Percentiles rank a stretch among this genome's conserved stretches.
phyloP scores from a whole-genome alignment of 106 monocot genomes.

The Dendrobium officinale region DNA sequence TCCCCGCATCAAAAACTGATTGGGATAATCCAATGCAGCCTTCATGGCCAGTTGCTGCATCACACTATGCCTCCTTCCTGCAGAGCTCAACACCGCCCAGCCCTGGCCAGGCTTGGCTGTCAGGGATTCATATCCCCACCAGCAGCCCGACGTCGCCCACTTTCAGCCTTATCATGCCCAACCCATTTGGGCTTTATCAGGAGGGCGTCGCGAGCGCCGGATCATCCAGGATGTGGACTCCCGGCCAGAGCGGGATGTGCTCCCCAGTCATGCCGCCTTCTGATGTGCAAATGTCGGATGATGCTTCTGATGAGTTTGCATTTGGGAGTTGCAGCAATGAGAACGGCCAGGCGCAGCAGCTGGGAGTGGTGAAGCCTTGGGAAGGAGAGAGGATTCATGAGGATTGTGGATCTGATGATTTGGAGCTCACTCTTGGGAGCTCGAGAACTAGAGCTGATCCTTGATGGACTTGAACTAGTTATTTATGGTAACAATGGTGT shows the following conservation, averaged over 20 bases:
- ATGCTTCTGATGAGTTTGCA: slow-evolving; percentile 32
- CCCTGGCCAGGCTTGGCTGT: slow-evolving; percentile 34
- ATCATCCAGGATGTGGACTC: slow-evolving; percentile 43
- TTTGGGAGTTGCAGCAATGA: slow-evolving; percentile 23
- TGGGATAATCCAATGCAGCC: slow-evolving; percentile 43
- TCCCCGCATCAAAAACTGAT: slow-evolving; percentile 47
- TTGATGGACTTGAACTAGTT: neutral
- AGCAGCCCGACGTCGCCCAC: slow-evolving; percentile 34
- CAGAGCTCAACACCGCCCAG: slow-evolving; percentile 37
- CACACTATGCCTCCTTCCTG: slow-evolving; percentile 3
- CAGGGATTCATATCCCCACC: too few species aligned
- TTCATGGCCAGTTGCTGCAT: slow-evolving; percentile 23
- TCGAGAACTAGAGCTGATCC: slow-evolving; percentile 27
- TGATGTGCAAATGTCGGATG: slow-evolving; percentile 13
- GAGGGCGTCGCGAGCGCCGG: slow-evolving; percentile 14
- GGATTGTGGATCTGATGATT: slow-evolving; percentile 43
- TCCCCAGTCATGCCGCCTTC: slow-evolving; percentile 22
- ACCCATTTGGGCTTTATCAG: slow-evolving; percentile 28
- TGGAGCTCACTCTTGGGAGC: slow-evolving; percentile 54
- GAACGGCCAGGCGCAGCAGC: neutral
- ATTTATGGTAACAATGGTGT: neutral
- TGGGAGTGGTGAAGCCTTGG: slow-evolving; percentile 53
- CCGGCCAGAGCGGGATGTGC: slow-evolving; percentile 45
- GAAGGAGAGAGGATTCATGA: slow-evolving; percentile 67
- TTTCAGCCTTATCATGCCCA: slow-evolving; percentile 45